Base-by-base conservation (phyloP, 2,329 filamentous ascomycete genomes). In the Colletotrichum sansevieriae region DNA sequence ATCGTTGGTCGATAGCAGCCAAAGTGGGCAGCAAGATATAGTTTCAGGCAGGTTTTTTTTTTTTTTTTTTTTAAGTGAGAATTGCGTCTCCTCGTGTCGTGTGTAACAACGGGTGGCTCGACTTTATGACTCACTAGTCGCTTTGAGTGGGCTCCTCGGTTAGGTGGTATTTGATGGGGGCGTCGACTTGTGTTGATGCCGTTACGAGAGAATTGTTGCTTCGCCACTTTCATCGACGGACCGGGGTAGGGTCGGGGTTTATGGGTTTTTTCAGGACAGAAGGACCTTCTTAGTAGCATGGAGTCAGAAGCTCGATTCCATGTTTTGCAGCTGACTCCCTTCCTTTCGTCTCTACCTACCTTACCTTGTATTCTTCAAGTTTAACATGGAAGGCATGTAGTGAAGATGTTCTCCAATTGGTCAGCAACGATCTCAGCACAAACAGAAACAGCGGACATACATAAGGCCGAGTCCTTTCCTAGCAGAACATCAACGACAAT, bases 401-500 rank as follows among this genome's bases (percentile, higher is more conserved):
- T 6, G n/a, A 10, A 13, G 9, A n/a, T 12, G n/a, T 29, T 58
- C 51, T 47, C 59, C 59, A 63, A 51, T 63, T 43, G 51, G 56
- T 58, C 54, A 58, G 61, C 61, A 58, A 41, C 46, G 13, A 39
- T 9, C 29, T 29, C 7, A 29, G 25, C 25, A 29, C 10, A 39
- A 4, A 39, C 13, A 22, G 20, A 43, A 33, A 55, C 35, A 59
- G 41, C 46, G 39, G 39, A 46, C 33, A 58, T 43, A 52, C 18
- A 47, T 43, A 18, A 39, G 65, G 65, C 13, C 37, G 29, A 55
- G 61, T 37, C 47, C 46, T 68, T 29, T 13, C 35, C 33, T 43
- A 52, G 8, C 15, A 49, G 25, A 35, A 41, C 20, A 10, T 41
- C 41, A 12, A 8, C 54, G 20, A 10, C 57, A 46, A 20, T 3